Percentiles rank a stretch among this genome's conserved stretches.
These are phyloP conservation scores for Epichloe glyceriae DNA, from an alignment of 2,329 filamentous ascomycete species.

Conservation along the genomic window DNA sequence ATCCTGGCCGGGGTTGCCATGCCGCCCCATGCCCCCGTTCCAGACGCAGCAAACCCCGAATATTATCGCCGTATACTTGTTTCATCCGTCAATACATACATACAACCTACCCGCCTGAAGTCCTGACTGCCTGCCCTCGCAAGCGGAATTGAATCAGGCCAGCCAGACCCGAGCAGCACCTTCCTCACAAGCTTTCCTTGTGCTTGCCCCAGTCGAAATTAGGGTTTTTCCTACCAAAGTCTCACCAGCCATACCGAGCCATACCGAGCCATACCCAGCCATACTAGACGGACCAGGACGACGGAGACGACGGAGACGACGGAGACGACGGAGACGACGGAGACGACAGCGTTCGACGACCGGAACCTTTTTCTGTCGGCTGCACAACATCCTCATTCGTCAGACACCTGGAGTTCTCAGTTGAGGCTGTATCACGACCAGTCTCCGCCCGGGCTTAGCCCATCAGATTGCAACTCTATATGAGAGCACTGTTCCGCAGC, in stretches of 20 bases:
- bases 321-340: too few relatives aligned
- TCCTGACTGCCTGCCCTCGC: not conserved
- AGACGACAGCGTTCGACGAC: not conserved
- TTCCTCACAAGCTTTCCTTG: not conserved
- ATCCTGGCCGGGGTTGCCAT: not conserved
- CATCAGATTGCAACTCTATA: not conserved
- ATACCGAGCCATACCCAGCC: too few relatives aligned
- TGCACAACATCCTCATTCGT: too few relatives aligned
- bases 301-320: too few relatives aligned
- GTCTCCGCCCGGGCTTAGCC: not conserved
- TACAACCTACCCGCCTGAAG: not conserved
- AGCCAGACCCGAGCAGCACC: not conserved
- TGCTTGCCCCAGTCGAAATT: not conserved
- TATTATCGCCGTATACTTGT: not conserved
- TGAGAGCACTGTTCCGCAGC: too few relatives aligned
- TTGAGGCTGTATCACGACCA: not conserved
- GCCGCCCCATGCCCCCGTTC: too few relatives aligned
- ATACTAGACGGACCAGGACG: not conserved
- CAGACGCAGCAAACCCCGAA: too few relatives aligned
- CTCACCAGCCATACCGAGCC: not conserved
- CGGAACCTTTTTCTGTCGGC: not conserved
- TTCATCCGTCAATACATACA: not conserved
- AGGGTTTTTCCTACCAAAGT: not conserved
- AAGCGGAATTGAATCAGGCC: not conserved
- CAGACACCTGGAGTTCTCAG: not conserved